Evolutionary conservation across 129 eudicot species (phyloP).

Genomic region (Artemisia argyi): DNA sequence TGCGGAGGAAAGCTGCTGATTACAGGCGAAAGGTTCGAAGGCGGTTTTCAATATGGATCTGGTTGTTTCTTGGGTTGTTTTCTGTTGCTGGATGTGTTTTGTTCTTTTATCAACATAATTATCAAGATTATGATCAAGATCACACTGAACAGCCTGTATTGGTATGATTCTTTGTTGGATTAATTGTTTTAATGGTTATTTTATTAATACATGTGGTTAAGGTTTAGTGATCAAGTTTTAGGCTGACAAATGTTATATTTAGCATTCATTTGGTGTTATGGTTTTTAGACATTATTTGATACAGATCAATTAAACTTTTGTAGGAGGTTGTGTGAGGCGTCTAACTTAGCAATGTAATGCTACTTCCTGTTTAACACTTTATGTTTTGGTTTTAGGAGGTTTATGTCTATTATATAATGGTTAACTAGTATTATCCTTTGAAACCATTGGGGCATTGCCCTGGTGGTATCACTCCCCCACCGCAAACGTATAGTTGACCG

Average conservation of each 20-base stretch:
- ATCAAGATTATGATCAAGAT: conserved; percentile 53
- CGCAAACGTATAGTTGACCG: too few relatives aligned
- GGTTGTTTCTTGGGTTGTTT: conserved; percentile 64
- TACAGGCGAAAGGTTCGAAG: conserved; percentile 92
- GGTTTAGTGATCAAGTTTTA: not conserved
- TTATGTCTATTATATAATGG: not conserved
- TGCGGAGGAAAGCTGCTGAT: conserved; percentile 96
- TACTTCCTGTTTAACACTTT: not conserved
- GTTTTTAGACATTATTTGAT: too few relatives aligned
- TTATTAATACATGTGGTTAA: not conserved
- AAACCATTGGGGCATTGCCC: too few relatives aligned
- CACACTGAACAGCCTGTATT: conserved; percentile 46
- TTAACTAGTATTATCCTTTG: not conserved
- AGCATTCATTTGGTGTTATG: too few relatives aligned
- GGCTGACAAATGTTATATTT: too few relatives aligned
- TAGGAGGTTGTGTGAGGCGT: not conserved
- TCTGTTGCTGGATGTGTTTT: conserved; percentile 59
- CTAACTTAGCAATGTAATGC: not conserved
- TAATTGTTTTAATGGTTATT: not conserved
- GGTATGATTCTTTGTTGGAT: conserved; percentile 38
- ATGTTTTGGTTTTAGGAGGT: conserved; percentile 7
- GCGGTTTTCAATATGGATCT: conserved; percentile 75
- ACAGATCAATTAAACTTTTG: too few relatives aligned
- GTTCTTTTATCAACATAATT: conserved; percentile 65
- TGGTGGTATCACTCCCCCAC: too few relatives aligned